These are phyloP conservation scores for Cymbidium sinense DNA, from an alignment of 106 monocot species.

Conservation along the genomic window DNA sequence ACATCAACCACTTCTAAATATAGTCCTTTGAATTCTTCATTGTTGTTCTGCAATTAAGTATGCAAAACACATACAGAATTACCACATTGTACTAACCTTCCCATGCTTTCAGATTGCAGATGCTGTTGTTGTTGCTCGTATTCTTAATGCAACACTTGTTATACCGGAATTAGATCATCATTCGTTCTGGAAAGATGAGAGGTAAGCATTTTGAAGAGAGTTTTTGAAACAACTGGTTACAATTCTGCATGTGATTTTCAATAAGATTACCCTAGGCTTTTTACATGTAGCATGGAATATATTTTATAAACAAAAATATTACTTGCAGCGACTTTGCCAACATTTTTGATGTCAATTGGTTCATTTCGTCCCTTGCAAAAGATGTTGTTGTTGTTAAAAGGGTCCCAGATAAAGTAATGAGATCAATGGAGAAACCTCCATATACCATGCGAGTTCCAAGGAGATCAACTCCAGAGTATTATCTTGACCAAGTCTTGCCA, in stretches of 20 bases:
- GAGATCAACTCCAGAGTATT: slow-evolving; percentile 72
- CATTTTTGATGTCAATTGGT: slow-evolving; percentile 86
- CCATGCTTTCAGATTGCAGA: slow-evolving; percentile 58
- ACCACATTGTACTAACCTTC: not conserved
- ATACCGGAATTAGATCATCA: slow-evolving; percentile 85
- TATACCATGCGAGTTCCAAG: slow-evolving; percentile 85
- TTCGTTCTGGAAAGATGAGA: slow-evolving; percentile 97
- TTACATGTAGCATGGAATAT: not conserved
- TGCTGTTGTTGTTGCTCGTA: slow-evolving; percentile 89
- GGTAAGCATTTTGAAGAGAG: slow-evolving; percentile 29
- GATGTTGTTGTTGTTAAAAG: slow-evolving; percentile 70
- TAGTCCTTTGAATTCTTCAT: not conserved
- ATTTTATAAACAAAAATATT: not conserved
- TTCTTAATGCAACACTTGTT: slow-evolving; percentile 94
- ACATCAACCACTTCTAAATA: not conserved
- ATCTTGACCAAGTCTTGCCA: slow-evolving; percentile 72
- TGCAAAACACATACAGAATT: not conserved
- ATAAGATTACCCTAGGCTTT: not conserved
- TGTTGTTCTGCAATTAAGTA: not conserved
- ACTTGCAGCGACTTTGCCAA: slow-evolving; percentile 66
- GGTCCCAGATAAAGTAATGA: slow-evolving; percentile 70
- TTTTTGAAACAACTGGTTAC: not conserved
- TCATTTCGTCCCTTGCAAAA: slow-evolving; percentile 62
- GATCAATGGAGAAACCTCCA: slow-evolving; percentile 85
- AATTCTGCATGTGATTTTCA: not conserved